Evolutionary conservation across 495 filamentous ascomycete genomes (phyloP), one percentile per base, ranked within the genome.

Genomic region (Penicillium daleae): DNA sequence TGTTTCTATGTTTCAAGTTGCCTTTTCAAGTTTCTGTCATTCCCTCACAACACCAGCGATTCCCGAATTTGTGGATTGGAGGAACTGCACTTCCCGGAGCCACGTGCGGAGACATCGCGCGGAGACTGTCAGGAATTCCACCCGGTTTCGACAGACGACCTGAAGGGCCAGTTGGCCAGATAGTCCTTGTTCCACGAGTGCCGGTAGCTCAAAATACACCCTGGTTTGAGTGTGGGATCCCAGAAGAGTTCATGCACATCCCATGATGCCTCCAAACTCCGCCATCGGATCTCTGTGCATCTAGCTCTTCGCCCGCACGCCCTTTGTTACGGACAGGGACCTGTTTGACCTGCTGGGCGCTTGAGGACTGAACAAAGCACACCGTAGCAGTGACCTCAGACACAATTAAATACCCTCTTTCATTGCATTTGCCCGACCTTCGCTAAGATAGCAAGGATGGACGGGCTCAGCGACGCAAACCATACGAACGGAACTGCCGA

Each of bases 401-500:
- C 0, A 50, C 46, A 50, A n/a, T 27, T 13, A 50, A 7, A 50
- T 4, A 50, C 12, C 24, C 8, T 2, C 42, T 21, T 6, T 49
- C 27, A 50, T 22, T 54, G 56, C 9, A 39, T 35, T n/a, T 37
- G 24, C 46, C 32, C 26, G 39, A 40, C 17, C 26, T 71, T 71
- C 61, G 66, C 35, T 21, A 76, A 73, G 74, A 67, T 62, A 57
- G 58, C 57, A 56, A 69, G 66, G 31, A 69, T 69, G 62, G 71
- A 60, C 46, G 59, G 29, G 35, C 46, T 64, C 50, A 63, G 59
- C 37, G 59, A 61, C 53, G 46, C 61, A 66, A 74, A 56, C 52
- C 70, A 70, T 59, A 57, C 58, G 46, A 76, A 76, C 59, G 76
- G 71, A n/a, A n/a, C n/a, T n/a, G n/a, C n/a, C n/a, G n/a, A n/a